phyloP scores from a whole-genome alignment of 192 early-diverging fungal species.

The Coemansia sp. region DNA sequence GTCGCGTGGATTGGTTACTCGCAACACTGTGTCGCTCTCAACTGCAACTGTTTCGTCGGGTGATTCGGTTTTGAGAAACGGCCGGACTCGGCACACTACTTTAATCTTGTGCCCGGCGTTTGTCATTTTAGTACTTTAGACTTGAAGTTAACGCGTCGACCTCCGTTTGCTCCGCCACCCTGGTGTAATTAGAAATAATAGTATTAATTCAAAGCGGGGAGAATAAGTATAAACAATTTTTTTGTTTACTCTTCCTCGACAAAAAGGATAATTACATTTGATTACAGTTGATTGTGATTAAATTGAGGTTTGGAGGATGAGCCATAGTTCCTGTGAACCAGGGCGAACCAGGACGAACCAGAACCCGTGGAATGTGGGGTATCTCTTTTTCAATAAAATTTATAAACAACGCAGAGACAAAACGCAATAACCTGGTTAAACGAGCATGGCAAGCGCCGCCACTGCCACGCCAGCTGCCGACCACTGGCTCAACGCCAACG shows the following conservation, averaged over 20 bases:
- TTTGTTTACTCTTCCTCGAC: too few relatives aligned
- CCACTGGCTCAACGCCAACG: not conserved
- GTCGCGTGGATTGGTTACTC: slow-evolving; percentile 59
- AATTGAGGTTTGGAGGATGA: too few relatives aligned
- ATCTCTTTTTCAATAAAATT: not conserved
- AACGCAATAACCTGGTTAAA: not conserved
- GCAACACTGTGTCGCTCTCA: slow-evolving; percentile 44
- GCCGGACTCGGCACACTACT: slow-evolving; percentile 62
- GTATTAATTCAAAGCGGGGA: too few relatives aligned
- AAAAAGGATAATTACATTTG: too few relatives aligned
- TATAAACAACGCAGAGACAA: not conserved
- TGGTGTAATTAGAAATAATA: not conserved
- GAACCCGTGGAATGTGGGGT: not conserved
- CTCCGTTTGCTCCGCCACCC: too few relatives aligned
- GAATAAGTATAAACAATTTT: too few relatives aligned
- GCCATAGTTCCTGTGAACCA: too few relatives aligned
- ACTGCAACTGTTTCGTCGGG: slow-evolving; percentile 51
- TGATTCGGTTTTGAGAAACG: slow-evolving; percentile 58
- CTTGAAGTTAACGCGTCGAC: not conserved
- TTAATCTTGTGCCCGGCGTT: slow-evolving; percentile 54
- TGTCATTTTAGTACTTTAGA: slow-evolving; percentile 16
- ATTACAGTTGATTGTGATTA: too few relatives aligned
- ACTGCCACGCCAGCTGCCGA: not conserved
- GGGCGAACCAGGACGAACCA: too few relatives aligned
- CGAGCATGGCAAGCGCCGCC: not conserved